Base-by-base conservation (phyloP, 2,329 filamentous ascomycete species). In the Colletotrichum nymphaeae region DNA sequence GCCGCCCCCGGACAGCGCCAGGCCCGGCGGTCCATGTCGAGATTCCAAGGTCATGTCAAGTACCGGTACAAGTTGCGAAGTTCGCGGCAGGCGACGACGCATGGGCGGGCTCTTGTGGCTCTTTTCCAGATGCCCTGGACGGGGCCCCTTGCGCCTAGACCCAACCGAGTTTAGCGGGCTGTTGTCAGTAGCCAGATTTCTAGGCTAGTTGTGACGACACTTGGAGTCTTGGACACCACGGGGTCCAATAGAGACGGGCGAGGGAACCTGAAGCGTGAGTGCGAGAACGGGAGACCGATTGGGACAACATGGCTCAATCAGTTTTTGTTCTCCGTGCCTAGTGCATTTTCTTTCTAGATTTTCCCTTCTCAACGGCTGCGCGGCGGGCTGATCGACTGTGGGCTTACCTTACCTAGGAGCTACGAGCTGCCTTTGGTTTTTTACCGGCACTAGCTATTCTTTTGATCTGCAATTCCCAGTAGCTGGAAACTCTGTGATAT, bases 171-270 rank as follows among this genome's bases (percentile, higher is more conserved):
- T 70, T 73, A 73, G 70, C 56, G 67, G 70, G 26, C 55, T 65
- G 70, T 70, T 73, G 70, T 73, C 70, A 66, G 35, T 70, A 57
- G 60, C 22, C 55, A 58, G 49, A 73, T n/a, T 62, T 60, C 59
- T 42, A 32, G 70, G 28, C 70, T 68, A 63, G 64, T 46, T 65
- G 70, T 73, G 70, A 73, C 67, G 70, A 73, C 70, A 73, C 67
- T 46, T 24, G 32, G 32, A 35, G 32, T 35, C 32, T 35, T 35
- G 42, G 19, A 49, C 42, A 49, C 42, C 42, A 49, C 42, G 37
- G 30, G 69, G 52, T 16, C 59, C 37, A 52, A 42, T 60, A 26
- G 53, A 71, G 55, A 28, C 19, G 59, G 59, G 22, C n/a, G 56
- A 46, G 28, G 14, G 26, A 53, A 63, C 12, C 14, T 22, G 11